Conservation (phyloP, 805 yeast genomes). For the Clavispora carvajalis region DNA sequence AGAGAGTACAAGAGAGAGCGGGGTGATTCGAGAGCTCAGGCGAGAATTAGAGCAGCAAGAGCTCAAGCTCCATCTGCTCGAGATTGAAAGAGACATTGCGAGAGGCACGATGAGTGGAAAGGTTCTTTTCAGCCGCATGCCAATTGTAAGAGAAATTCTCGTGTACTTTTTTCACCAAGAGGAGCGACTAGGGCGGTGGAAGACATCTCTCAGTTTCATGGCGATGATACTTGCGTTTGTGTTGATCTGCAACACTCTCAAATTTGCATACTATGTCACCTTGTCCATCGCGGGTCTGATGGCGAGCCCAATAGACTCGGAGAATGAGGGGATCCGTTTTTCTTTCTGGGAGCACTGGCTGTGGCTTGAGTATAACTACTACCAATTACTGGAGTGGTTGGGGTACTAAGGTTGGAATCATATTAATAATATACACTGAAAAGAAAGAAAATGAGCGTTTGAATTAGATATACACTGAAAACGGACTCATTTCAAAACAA, state of each 20-base stretch:
- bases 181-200: not conserved
- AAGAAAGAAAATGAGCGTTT: not conserved
- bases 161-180: not conserved
- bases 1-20: too few species aligned
- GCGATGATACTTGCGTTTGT: slow-evolving; percentile 5
- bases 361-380: slow-evolving; percentile 12
- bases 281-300: not conserved
- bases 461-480: not conserved
- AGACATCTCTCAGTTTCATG: not conserved
- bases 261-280: slow-evolving; percentile 5
- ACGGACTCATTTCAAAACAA: not conserved
- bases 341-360: slow-evolving; percentile 12
- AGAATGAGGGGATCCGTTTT: slow-evolving; percentile 4
- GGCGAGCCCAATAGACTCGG: not conserved
- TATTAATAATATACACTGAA: not conserved
- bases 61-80: not conserved
- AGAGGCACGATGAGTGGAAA: not conserved
- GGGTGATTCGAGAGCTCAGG: not conserved
- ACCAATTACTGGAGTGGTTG: slow-evolving; percentile 8
- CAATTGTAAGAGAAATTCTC: not conserved
- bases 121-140: not conserved
- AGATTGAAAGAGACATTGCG: not conserved
- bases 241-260: slow-evolving; percentile 4
- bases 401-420: slow-evolving; percentile 3
- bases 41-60: not conserved